Evolutionary conservation across 192 early-diverging fungal genomes (phyloP).

Genomic region (Umbelopsis sp.): DNA sequence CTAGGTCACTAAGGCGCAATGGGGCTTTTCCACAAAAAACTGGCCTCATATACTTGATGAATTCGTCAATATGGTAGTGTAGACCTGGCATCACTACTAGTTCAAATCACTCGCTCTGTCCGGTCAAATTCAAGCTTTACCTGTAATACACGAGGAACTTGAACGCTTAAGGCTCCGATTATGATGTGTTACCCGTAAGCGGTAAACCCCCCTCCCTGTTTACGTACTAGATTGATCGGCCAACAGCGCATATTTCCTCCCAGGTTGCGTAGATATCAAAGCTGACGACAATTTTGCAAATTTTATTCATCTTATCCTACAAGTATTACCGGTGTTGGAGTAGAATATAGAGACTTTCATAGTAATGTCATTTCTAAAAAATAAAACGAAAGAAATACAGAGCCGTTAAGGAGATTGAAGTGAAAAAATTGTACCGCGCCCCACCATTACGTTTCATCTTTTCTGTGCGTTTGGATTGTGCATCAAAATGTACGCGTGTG

Average conservation of each 20-base stretch:
- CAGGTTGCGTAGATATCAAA: no score
- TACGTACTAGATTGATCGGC: not conserved
- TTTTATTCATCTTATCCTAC: no score
- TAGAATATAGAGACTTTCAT: no score
- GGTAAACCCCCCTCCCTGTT: not conserved
- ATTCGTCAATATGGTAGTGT: no score
- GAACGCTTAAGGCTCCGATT: not conserved
- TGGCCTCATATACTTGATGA: not conserved
- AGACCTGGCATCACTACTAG: not conserved
- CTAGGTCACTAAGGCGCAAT: no score
- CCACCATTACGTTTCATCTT: not conserved
- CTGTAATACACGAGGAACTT: not conserved
- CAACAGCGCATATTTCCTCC: no score
- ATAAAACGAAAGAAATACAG: no score
- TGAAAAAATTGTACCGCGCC: not conserved
- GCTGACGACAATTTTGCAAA: no score
- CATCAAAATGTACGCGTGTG: not conserved
- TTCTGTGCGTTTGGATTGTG: not conserved
- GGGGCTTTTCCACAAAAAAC: no score
- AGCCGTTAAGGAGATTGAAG: not conserved
- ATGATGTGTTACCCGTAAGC: not conserved
- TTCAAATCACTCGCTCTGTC: not conserved
- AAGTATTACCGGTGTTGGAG: no score
- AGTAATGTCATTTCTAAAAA: no score
- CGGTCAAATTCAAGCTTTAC: not conserved